Percentiles rank a stretch among this genome's conserved stretches.
These are phyloP conservation scores for Cinnamomum micranthum DNA, from an alignment of 164 flowering plant species.

Conservation along the genomic window DNA sequence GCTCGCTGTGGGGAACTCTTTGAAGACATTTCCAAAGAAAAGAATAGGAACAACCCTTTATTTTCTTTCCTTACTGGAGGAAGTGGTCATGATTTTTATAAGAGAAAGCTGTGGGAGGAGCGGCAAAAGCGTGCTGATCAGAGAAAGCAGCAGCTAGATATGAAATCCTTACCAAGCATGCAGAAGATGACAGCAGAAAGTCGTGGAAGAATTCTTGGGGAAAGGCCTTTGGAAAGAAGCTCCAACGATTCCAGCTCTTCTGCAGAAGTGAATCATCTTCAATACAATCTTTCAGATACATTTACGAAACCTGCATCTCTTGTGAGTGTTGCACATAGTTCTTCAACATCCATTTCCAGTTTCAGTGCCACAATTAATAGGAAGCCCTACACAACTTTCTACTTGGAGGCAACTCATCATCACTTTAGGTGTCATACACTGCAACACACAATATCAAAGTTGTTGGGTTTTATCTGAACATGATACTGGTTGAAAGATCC, in stretches of 20 bases:
- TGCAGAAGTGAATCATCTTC: slow-evolving; percentile 41
- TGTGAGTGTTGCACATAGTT: slow-evolving; percentile 41
- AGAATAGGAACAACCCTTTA: slow-evolving; percentile 68
- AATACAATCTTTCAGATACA: slow-evolving; percentile 70
- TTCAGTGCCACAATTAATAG: not conserved
- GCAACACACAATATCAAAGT: not conserved
- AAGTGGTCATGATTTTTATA: slow-evolving; percentile 70
- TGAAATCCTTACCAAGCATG: slow-evolving; percentile 25
- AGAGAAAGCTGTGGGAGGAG: slow-evolving; percentile 89
- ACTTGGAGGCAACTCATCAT: not conserved
- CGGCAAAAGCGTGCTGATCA: slow-evolving; percentile 51
- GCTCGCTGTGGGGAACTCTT: slow-evolving; percentile 86
- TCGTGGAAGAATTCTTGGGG: slow-evolving; percentile 85
- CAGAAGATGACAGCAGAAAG: slow-evolving; percentile 83
- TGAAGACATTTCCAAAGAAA: slow-evolving; percentile 90
- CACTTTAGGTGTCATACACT: not conserved
- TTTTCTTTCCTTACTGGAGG: slow-evolving; percentile 84
- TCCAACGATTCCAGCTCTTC: slow-evolving; percentile 39
- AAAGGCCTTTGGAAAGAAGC: slow-evolving; percentile 73
- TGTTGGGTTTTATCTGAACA: not conserved
- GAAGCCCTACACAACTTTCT: not conserved
- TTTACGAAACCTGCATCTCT: slow-evolving; percentile 64
- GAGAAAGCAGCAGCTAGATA: slow-evolving; percentile 35
- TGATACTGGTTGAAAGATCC: not conserved
- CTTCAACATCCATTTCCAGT: slow-evolving; percentile 1